phyloP scores from a whole-genome alignment of 78 protist species.

The Dictyostelium purpureum region DNA sequence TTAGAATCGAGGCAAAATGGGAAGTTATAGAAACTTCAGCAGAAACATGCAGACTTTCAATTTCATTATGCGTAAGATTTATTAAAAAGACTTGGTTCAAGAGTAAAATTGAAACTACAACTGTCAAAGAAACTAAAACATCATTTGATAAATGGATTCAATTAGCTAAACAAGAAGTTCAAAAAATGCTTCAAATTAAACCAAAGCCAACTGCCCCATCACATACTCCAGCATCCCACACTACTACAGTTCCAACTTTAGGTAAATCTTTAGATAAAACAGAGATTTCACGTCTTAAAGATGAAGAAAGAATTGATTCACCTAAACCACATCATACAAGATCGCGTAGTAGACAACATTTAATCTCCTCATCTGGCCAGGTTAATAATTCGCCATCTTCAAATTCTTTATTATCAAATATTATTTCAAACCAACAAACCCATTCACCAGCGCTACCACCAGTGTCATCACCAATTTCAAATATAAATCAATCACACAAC shows the following conservation, averaged over 20 bases:
- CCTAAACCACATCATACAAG: conserved; percentile 65
- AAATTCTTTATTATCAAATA: neutral
- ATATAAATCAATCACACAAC: neutral
- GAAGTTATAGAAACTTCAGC: conserved; percentile 56
- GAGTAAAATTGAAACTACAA: conserved; percentile 74
- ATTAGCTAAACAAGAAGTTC: conserved; percentile 71
- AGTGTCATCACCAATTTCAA: neutral
- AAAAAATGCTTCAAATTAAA: conserved; percentile 42
- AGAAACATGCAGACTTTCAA: conserved; percentile 59
- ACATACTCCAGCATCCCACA: neutral
- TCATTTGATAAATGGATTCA: conserved; percentile 59
- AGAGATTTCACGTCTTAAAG: neutral
- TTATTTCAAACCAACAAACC: neutral
- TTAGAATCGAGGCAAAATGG: conserved; percentile 85
- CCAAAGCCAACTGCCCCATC: neutral
- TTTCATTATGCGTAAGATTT: conserved; percentile 53
- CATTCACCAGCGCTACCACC: neutral
- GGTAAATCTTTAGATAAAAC: neutral
- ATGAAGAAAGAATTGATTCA: conserved; percentile 45
- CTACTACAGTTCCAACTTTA: neutral
- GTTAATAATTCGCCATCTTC: neutral
- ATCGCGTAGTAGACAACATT: conserved; percentile 56
- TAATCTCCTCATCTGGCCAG: conserved; percentile 29
- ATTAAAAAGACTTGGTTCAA: conserved; percentile 84
- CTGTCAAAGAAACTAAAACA: conserved; percentile 75